phyloP scores from a whole-genome alignment of 345 rosid species.

The Citrus sp. region DNA sequence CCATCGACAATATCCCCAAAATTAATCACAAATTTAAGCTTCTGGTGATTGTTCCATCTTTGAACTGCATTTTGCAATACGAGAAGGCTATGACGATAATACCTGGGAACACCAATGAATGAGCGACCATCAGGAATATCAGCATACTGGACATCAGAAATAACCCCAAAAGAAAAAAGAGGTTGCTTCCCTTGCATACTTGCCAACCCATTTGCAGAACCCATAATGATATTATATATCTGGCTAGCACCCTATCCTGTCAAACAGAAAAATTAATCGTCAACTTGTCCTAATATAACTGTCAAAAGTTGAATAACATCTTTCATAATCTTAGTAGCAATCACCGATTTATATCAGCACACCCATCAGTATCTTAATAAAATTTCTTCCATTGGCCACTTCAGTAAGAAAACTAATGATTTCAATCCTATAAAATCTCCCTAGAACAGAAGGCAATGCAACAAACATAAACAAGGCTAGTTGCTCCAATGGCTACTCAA shows the following conservation, averaged over 20 bases:
- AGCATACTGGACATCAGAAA: slow-evolving; percentile 87
- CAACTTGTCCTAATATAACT: not conserved
- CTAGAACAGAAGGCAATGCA: not conserved
- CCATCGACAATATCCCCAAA: slow-evolving; percentile 94
- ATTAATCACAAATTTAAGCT: slow-evolving; percentile 65
- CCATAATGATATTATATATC: slow-evolving; percentile 41
- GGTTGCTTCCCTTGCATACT: slow-evolving; percentile 42
- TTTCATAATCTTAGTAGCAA: not conserved
- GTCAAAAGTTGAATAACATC: not conserved
- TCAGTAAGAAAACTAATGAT: not conserved
- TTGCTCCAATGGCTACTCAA: not conserved
- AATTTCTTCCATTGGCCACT: not conserved
- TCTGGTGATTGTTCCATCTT: slow-evolving; percentile 59
- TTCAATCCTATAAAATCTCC: not conserved
- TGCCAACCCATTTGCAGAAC: slow-evolving; percentile 33
- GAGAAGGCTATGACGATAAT: slow-evolving; percentile 70
- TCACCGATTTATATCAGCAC: not conserved
- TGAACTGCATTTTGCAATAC: slow-evolving; percentile 72
- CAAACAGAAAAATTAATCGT: not conserved
- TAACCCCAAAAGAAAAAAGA: slow-evolving; percentile 84
- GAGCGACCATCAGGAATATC: slow-evolving; percentile 89
- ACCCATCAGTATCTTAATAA: not conserved
- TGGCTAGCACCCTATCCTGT: slow-evolving; percentile 9
- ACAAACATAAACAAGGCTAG: not conserved
- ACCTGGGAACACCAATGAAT: slow-evolving; percentile 79